A percentile compares a stretch with the other conserved stretches of the same genome.
phyloP scores from a whole-genome alignment of 208 protist species.

The Entamoeba invadens region DNA sequence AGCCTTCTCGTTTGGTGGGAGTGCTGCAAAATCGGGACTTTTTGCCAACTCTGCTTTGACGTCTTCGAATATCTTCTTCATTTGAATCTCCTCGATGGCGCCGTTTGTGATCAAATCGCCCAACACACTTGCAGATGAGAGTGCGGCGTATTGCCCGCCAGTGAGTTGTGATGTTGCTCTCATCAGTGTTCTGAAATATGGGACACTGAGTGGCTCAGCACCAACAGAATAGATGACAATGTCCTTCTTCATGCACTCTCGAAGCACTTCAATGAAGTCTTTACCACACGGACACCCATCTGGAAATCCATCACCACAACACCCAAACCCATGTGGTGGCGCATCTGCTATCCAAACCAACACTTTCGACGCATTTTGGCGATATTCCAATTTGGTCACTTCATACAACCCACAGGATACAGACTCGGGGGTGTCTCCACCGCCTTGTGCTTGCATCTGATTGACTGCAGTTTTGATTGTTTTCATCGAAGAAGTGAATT shows the following conservation, averaged over 20 bases:
- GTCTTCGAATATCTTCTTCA: neutral
- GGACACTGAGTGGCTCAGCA: neutral
- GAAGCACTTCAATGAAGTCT: neutral
- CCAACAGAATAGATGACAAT: neutral
- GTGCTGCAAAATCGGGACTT: neutral
- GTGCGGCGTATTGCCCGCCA: neutral
- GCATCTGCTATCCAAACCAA: neutral
- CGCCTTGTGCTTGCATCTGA: neutral
- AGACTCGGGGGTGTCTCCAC: neutral
- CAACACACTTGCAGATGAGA: neutral
- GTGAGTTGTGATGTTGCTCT: neutral
- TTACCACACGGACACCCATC: neutral
- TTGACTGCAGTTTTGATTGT: neutral
- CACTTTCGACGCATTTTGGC: neutral
- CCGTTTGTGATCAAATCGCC: neutral
- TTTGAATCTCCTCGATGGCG: neutral
- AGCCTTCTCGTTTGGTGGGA: neutral
- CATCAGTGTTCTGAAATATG: neutral
- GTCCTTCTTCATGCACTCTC: neutral
- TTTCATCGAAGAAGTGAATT: neutral
- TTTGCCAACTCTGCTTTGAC: neutral
- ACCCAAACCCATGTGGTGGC: neutral
- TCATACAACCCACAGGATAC: neutral
- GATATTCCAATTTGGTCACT: neutral
- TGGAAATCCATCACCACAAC: neutral